Percentiles rank a stretch among this genome's conserved stretches.
Conservation (phyloP, 148 eudicot genomes). For the Nyssa sinensis region DNA sequence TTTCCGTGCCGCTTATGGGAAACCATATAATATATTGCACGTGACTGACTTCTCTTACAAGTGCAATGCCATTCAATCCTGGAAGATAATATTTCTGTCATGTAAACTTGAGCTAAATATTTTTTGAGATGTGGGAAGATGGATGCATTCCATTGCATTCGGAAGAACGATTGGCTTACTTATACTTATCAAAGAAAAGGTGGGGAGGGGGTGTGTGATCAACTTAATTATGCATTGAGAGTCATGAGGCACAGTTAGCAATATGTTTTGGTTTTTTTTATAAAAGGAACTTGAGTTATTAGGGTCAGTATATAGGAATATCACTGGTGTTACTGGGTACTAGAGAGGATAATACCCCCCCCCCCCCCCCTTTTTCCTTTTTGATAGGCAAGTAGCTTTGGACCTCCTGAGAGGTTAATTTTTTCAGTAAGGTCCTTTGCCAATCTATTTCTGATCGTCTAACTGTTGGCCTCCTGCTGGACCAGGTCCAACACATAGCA, state of each 20-base stretch:
- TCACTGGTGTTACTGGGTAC: neutral
- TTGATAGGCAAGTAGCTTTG: neutral
- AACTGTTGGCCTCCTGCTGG: neutral
- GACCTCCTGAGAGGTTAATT: neutral
- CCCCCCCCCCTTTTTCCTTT: neutral
- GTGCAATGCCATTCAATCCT: neutral
- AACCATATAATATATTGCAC: neutral
- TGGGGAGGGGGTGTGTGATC: neutral
- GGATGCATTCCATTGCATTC: neutral
- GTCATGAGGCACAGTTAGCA: neutral
- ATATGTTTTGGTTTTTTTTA: neutral
- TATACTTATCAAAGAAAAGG: neutral
- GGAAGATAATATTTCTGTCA: neutral
- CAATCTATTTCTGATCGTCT: neutral
- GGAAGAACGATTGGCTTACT: neutral
- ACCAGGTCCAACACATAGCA: neutral
- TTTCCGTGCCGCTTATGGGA: slow-evolving; percentile 10
- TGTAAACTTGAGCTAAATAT: neutral
- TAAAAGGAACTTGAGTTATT: neutral
- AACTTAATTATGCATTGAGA: neutral
- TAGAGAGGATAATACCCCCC: too few relatives aligned
- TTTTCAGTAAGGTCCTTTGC: neutral
- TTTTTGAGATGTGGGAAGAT: neutral
- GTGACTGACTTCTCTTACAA: neutral
- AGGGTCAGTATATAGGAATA: neutral